phyloP scores from a whole-genome alignment of 148 eudicot species.

The Heliamphora exappendiculata region DNA sequence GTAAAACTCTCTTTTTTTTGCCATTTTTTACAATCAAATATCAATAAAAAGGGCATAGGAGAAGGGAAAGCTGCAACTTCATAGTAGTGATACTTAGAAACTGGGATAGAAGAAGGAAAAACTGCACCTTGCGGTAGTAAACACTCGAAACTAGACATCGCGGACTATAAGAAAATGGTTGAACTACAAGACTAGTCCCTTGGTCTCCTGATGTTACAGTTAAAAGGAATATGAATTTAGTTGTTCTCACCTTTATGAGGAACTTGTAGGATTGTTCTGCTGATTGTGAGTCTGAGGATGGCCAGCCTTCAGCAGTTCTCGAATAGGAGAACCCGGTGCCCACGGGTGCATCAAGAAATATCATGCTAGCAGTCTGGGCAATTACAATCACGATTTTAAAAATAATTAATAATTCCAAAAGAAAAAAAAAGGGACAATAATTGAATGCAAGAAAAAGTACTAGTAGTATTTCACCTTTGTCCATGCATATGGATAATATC shows the following conservation, averaged over 20 bases:
- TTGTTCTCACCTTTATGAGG: conserved; percentile 24
- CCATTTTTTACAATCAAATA: too few relatives aligned
- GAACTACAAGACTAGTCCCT: too few relatives aligned
- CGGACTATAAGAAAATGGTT: too few relatives aligned
- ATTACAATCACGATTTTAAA: not conserved
- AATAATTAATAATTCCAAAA: not conserved
- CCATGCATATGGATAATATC: not conserved
- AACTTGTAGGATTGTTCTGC: conserved; percentile 20
- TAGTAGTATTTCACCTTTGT: not conserved
- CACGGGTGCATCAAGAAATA: conserved; percentile 30
- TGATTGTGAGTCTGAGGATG: conserved; percentile 20
- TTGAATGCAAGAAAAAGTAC: not conserved
- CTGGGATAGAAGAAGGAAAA: too few relatives aligned
- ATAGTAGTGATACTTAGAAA: too few relatives aligned
- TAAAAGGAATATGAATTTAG: too few relatives aligned
- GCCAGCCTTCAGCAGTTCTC: conserved; percentile 14
- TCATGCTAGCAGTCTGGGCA: conserved; percentile 24
- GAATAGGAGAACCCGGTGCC: conserved; percentile 35
- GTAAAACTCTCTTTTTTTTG: too few relatives aligned
- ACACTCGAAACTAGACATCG: too few relatives aligned
- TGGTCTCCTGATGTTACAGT: too few relatives aligned
- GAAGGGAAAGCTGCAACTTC: too few relatives aligned
- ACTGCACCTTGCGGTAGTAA: too few relatives aligned
- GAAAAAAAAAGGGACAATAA: not conserved
- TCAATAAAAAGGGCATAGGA: too few relatives aligned